Evolutionary conservation across 495 filamentous ascomycete genomes (phyloP), one percentile per base, ranked within the genome.

Genomic region (Neurospora sp.): DNA sequence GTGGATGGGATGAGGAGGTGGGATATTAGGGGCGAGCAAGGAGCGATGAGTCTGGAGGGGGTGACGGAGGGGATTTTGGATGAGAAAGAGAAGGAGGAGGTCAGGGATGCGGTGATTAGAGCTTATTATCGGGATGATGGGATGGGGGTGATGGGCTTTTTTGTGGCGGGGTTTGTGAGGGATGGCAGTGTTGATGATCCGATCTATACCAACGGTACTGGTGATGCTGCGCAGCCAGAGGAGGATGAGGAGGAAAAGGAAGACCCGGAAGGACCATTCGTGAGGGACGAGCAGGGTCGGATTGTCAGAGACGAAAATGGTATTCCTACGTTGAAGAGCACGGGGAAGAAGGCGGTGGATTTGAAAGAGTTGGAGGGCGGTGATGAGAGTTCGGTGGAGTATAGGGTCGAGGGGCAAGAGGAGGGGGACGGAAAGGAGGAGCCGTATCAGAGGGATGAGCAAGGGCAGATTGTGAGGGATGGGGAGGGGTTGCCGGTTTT

Each of bases 91-190:
- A 74, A 75, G 39, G 69, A 74, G 12, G 78, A 77, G 27, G 72
- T 84, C 0, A 85, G 91, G 8, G 90, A 94, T 68, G 92, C 87
- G 5, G 98, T 94, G 78, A 89, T 99, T 35, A 82, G 96, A 70
- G 94, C 93, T 70, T 88, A 65, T 65, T 65, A 90, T 75, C 90
- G 93, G 75, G 92, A 90, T 42, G 93, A 92, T 76, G 90, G 89
- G 27, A 88, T 93, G 65, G 94, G 93, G 0, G 76, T 78, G 16
- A 86, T 86, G 84, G 84, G 84, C 0, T 86, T 86, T 72, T 86
- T 86, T 72, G 78, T 86, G 0, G 83, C 80, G 31, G 81, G 77
- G 14, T 86, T 86, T 73, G 82, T 85, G 0, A 78, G 87, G 42
- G 83, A 86, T 41, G 53, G 53, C 0, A 18, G 2, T 0, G 3